phyloP scores from a whole-genome alignment of 2,329 filamentous ascomycete species.

The Hypoxylon sp. region DNA sequence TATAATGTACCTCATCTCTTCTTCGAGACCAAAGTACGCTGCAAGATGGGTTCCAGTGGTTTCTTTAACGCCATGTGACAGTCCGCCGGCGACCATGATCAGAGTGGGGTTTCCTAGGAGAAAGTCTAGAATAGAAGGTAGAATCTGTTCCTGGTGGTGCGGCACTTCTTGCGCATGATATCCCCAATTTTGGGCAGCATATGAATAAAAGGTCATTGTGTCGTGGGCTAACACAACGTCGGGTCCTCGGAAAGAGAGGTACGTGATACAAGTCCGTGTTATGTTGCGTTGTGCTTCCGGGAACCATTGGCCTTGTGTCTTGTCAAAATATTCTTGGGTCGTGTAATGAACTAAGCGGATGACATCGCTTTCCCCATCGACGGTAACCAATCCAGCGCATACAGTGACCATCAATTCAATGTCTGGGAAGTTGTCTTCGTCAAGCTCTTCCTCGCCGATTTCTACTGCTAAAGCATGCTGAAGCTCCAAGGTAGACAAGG shows the following conservation, averaged over 20 bases:
- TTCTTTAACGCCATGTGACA: no score
- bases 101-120: not conserved
- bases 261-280: constrained; percentile 54
- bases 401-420: constrained; percentile 56
- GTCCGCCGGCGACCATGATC: no score
- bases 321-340: constrained; percentile 61
- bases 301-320: constrained; percentile 52
- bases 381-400: constrained; percentile 60
- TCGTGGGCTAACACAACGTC: not conserved
- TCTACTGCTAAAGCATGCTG: constrained; percentile 61
- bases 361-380: constrained; percentile 58
- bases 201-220: constrained; percentile 11
- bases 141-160: not conserved
- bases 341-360: constrained; percentile 64
- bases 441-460: constrained; percentile 47
- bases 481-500: constrained; percentile 56
- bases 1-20: no score
- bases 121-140: not conserved
- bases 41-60: no score
- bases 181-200: constrained; percentile 30
- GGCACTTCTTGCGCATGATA: constrained; percentile 12
- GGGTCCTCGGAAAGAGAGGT: constrained; percentile 54
- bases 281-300: constrained; percentile 52
- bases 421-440: constrained; percentile 56
- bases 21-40: no score